Conservation (phyloP, 148 eudicot species). For the Nyssa sinensis region DNA sequence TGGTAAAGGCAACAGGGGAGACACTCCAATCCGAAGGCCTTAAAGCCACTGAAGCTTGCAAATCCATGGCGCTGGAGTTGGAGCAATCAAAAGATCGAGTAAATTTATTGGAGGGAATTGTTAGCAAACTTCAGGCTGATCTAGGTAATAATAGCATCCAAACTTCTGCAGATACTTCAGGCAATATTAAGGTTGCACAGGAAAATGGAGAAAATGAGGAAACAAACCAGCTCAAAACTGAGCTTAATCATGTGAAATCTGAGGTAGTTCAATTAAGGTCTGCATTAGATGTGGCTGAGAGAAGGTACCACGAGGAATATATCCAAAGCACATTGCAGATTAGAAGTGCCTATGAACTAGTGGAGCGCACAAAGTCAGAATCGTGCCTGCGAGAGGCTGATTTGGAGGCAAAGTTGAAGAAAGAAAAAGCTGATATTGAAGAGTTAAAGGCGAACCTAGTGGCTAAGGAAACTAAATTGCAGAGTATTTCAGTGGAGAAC, state of each 20-base stretch:
- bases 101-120: conserved; percentile 45
- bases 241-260: conserved; percentile 49
- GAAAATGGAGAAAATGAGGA: conserved; percentile 32
- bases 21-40: conserved; percentile 41
- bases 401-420: conserved; percentile 42
- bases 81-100: conserved; percentile 57
- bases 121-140: conserved; percentile 44
- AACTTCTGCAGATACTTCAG: conserved; percentile 14
- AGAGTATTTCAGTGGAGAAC: conserved; percentile 32
- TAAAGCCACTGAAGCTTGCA: conserved; percentile 51
- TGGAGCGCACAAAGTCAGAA: conserved; percentile 57
- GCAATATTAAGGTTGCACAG: background rate
- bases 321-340: conserved; percentile 70
- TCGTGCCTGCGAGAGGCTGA: conserved; percentile 49
- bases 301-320: conserved; percentile 63
- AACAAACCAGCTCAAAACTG: conserved; percentile 34
- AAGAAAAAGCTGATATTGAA: conserved; percentile 40
- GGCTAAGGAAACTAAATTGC: conserved; percentile 38
- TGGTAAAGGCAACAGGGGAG: conserved; percentile 48
- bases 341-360: conserved; percentile 66
- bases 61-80: conserved; percentile 44
- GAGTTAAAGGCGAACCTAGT: conserved; percentile 43
- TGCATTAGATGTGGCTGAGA: conserved; percentile 65
- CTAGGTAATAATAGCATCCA: conserved; percentile 9
- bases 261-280: conserved; percentile 52